Evolutionary conservation across 768 basidiomycete species (phyloP), one percentile per base, ranked within the genome.

Genomic region (Tremella fuciformis): DNA sequence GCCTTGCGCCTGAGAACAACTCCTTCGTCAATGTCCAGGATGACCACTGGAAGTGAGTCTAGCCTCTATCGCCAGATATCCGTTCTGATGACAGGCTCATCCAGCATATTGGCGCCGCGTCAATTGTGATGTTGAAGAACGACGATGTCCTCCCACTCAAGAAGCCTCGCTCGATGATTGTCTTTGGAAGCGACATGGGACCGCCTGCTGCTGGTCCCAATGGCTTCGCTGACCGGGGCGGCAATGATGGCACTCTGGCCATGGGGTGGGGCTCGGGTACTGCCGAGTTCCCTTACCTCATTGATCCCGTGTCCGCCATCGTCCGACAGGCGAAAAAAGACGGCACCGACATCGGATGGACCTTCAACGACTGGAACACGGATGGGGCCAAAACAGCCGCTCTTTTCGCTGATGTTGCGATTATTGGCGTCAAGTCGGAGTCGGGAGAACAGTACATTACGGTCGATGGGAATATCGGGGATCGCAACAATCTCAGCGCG

Each of bases 201-300:
- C 87, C 88, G 1, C 83, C 84, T 19, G 77, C 65, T 41, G 77
- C 80, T 25, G 89, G 89, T 0, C 87, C 89, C 0, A 91, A 90
- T 67, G 81, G 84, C 53, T 89, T 84, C 53, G 18, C 77, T 8
- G 86, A 89, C 60, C 80, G 84, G 22, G 81, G 81, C 19, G 82
- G 84, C 8, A 77, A 84, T 54, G 62, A 70, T 34, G 76, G 77
- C 9, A 81, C 87, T 16, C 81, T 96, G 19, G 90, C 89, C 8
- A 87, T 91, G 86, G 91, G 91, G 13, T 96, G 92, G 92, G 92
- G 90, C 38, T 88, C 86, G 50, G 90, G 89, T 77, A 89, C 91
- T 0, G 81, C 84, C 13, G 64, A 78, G 16, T 77, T 76, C 79
- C 84, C 86, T 4, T 91, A 91, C 76, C 82, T 91, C 13, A 77